Evolutionary conservation across 192 early-diverging fungal genomes (phyloP), one percentile per base, ranked within the genome.

Genomic region (Physocladia obscura): DNA sequence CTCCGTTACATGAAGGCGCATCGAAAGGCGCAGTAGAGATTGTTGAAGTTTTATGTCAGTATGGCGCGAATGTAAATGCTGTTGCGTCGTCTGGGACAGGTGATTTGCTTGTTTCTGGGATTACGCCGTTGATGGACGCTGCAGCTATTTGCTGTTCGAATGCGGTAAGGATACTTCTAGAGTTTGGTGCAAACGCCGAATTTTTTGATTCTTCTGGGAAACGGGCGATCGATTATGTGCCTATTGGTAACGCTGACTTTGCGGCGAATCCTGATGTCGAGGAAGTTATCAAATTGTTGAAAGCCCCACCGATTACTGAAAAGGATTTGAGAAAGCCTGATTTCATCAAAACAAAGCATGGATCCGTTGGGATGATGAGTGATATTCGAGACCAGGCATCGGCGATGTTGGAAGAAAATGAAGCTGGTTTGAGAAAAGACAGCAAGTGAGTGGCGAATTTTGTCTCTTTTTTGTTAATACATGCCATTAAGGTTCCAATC

Each of bases 1-100:
- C 82, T 11, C 79, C 86, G 30, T 62, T 88, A 19, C 84, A 86
- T 62, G 76, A 82, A 29, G 83, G 81, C 5, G 70, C 61, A 47
- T 34, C 74, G 11, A 48, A 75, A 31, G 82, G 82, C 1, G 72
- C 65, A 50, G 31, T 38, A 2, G 51, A 51, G 27, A 38, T 70
- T 51, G 79, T 77, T 3, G 67, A 65, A 13, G 59, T 75, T 26
- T 62, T 87, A 37, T 75, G 82, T 19, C 22, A 36, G 17, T 71
- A 77, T 72, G 86, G 86, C 24, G 79, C 81, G 8, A 60, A 77
- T 13, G 74, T 87, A 2, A 65, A 87, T 70, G 44, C 61, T 11
- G 30, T 5, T 8, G 17, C 22, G 15, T 6, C 39, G 21, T 2
- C 15, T 24, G 38, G 24, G 0, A 2, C 34, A 2, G 63, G 63